Base-by-base conservation (phyloP, 805 yeast species). In the Komagataella pseudopastoris region DNA sequence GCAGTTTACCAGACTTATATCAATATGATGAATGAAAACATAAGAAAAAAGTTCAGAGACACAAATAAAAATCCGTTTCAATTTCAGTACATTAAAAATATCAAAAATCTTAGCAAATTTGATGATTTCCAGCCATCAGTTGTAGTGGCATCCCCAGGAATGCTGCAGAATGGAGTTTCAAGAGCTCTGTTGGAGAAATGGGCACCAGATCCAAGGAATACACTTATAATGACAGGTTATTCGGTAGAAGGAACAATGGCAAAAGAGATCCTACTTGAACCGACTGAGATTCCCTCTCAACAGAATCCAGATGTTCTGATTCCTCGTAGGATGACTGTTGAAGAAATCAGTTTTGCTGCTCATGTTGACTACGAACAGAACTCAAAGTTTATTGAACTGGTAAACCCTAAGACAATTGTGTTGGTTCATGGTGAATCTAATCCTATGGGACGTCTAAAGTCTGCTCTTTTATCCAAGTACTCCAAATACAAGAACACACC, bases 211-310 rank as follows among this genome's bases (percentile, higher is more conserved):
- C 85, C 95, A 2, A 84, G 88, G 60, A 93, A 93, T 59, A 72
- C 95, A 2, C 81, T 89, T 23, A 77, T 93, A 20, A 67, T 93
- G 63, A 93, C 99, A 0, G 99, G 99, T 71, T 93, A 93, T 65
- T 90, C 98, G 6, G 96, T 93, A 6, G 99, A 93, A 63, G 99
- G 99, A 17, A 93, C 99, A 0, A 80, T 93, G 88, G 99, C 99
- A 0, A 93, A 91, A 62, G 85, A 78, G 51, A 71, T 93, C 23
- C 71, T 93, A 56, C 79, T 88, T 23, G 97, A 90, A 59, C 99
- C 99, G 0, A 78, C 80, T 44, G 85, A 88, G n/a, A 88, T 93
- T 49, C 95, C 93, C 1, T 84, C 97, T 0, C 70, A 80, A 22
- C 70, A 74, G n/a, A 88, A 87, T 57, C 87, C 95, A 0, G 96